Percentiles rank a stretch among this genome's conserved stretches.
Evolutionary conservation across 768 basidiomycete genomes (phyloP).

Genomic region (Amanita rubescens): DNA sequence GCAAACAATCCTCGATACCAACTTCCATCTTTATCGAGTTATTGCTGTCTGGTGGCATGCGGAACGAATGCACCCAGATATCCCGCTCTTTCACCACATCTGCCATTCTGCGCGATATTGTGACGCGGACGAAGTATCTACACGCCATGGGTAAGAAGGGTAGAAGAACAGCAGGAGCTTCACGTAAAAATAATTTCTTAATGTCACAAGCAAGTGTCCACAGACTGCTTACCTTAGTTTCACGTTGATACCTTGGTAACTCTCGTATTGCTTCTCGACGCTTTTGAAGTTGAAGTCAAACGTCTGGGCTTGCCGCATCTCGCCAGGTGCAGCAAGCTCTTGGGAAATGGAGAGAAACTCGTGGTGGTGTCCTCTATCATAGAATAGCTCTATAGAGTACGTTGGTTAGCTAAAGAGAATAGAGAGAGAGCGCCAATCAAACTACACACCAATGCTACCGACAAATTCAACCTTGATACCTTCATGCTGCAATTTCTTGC

Average conservation of each 20-base stretch:
- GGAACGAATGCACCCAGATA: constrained; percentile 96
- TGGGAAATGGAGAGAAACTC: constrained; percentile 95
- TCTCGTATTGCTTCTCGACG: constrained; percentile 98
- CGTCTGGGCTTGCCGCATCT: constrained; percentile 93
- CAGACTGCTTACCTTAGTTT: constrained; percentile 69
- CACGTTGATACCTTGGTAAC: constrained; percentile 96
- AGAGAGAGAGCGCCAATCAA: background rate
- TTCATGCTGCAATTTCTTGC: constrained; percentile 91
- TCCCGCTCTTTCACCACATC: constrained; percentile 92
- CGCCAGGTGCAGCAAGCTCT: constrained; percentile 92
- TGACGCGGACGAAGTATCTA: constrained; percentile 90
- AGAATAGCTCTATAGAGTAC: constrained; percentile 66
- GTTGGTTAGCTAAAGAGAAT: background rate
- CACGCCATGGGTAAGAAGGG: constrained; percentile 7
- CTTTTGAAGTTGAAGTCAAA: constrained; percentile 98
- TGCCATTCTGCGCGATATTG: constrained; percentile 86
- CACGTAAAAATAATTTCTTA: constrained; percentile 6
- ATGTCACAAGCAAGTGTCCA: background rate
- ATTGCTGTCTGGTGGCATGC: constrained; percentile 97
- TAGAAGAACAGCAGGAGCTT: background rate
- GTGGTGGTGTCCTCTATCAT: constrained; percentile 96
- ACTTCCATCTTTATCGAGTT: constrained; percentile 99
- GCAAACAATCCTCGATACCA: constrained; percentile 97
- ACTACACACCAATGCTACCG: constrained; percentile 78
- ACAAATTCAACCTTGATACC: constrained; percentile 98